A percentile compares a stretch with the other conserved stretches of the same genome.
These are phyloP conservation scores for Calonectria fujianensis DNA, from an alignment of 2,329 filamentous ascomycete species.

Conservation along the genomic window DNA sequence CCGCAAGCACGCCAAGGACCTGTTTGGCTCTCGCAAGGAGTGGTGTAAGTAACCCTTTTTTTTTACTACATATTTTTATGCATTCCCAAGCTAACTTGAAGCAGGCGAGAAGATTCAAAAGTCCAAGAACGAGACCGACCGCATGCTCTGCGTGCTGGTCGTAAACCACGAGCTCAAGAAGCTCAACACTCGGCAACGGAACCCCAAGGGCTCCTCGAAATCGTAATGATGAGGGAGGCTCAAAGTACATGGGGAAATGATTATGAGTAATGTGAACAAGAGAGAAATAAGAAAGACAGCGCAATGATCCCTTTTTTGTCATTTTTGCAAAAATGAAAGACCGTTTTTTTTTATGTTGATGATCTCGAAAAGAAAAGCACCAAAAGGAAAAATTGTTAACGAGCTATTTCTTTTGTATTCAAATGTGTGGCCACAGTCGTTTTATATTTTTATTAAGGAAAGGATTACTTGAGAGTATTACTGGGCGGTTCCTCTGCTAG, in stretches of 20 bases:
- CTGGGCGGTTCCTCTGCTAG: conserved; percentile 40
- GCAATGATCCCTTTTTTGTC: conserved; percentile 41
- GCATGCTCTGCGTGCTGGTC: conserved; percentile 59
- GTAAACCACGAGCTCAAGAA: conserved; percentile 64
- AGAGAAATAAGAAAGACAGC: conserved; percentile 29
- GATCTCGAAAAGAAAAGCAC: conserved; percentile 34
- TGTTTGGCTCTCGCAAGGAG: conserved; percentile 59
- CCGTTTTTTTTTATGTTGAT: conserved; percentile 8
- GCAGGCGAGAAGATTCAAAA: conserved; percentile 59
- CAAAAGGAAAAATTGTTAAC: conserved; percentile 15
- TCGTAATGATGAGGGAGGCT: conserved; percentile 48
- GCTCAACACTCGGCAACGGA: conserved; percentile 59
- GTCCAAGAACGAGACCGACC: conserved; percentile 58
- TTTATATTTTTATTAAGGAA: conserved; percentile 36
- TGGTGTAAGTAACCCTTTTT: conserved; percentile 58
- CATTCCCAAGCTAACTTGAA: conserved; percentile 44
- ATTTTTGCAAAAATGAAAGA: conserved; percentile 40
- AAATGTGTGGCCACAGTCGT: conserved; percentile 48
- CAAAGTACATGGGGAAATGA: conserved; percentile 54
- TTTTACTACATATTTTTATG: too few species aligned
- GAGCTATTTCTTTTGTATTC: conserved; percentile 35
- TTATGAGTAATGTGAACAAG: conserved; percentile 44
- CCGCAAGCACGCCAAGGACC: conserved; percentile 54
- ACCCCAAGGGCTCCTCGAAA: conserved; percentile 54
- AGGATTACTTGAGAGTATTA: conserved; percentile 29